Evolutionary conservation across 306 rosid genomes (phyloP).

Genomic region (Castanospermum australe): DNA sequence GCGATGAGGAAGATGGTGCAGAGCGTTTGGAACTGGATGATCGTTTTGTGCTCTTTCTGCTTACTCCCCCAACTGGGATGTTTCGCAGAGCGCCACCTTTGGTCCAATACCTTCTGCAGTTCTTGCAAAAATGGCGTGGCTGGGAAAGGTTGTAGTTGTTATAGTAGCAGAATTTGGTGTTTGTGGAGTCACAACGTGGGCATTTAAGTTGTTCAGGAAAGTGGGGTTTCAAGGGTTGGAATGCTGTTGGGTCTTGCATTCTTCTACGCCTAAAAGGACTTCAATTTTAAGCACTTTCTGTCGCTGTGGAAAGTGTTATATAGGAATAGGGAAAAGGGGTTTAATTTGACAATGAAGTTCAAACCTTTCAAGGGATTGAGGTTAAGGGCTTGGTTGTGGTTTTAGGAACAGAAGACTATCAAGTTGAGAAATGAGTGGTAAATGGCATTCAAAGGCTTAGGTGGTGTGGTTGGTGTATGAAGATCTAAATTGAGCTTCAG

Average conservation of each 20-base stretch:
- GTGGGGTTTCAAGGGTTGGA: constrained; percentile 53
- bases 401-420: background rate
- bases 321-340: background rate
- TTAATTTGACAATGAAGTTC: constrained; percentile 8
- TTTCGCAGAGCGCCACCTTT: constrained; percentile 87
- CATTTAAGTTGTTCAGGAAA: constrained; percentile 84
- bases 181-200: constrained; percentile 76
- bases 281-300: background rate
- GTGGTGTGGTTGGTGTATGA: background rate
- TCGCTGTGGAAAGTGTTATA: background rate
- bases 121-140: constrained; percentile 93
- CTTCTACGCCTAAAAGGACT: background rate
- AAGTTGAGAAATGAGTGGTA: background rate
- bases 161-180: constrained; percentile 96
- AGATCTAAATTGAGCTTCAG: constrained; percentile 28
- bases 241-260: constrained; percentile 72
- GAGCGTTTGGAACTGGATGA: constrained; percentile 48
- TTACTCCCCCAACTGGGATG: constrained; percentile 90
- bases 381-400: background rate
- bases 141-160: constrained; percentile 94
- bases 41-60: constrained; percentile 63
- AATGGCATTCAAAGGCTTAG: background rate
- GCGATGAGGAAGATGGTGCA: constrained; percentile 36
- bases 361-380: background rate
- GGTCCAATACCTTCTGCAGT: constrained; percentile 88